Conservation (phyloP, 1,284 basidiomycete genomes). For the Sanguinoderma infundibulare region DNA sequence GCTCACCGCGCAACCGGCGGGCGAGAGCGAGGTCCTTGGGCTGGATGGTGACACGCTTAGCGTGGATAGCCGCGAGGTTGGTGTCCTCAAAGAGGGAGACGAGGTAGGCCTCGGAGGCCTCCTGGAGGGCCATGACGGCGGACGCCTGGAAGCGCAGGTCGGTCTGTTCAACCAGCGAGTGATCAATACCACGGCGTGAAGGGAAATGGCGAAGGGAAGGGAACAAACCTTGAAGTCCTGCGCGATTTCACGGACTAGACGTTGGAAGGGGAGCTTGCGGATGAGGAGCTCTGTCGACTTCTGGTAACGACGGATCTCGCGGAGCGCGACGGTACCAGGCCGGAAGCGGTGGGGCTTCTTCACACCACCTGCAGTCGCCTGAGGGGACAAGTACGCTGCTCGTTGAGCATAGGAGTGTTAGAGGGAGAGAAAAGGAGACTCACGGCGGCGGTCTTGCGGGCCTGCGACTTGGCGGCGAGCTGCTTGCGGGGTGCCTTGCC, state of each 20-base stretch:
- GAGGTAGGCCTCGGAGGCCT: conserved; percentile 80
- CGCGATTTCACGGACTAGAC: conserved; percentile 75
- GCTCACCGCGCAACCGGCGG: conserved; percentile 36
- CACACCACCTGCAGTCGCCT: conserved; percentile 69
- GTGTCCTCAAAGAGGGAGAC: conserved; percentile 80
- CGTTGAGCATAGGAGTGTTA: neutral
- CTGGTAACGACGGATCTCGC: conserved; percentile 87
- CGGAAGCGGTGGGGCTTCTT: conserved; percentile 79
- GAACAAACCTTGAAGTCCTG: conserved; percentile 73
- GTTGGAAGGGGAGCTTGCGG: conserved; percentile 81
- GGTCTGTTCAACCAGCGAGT: conserved; percentile 50
- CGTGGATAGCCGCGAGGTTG: conserved; percentile 77
- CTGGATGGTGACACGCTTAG: conserved; percentile 77
- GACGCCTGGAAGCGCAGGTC: conserved; percentile 79
- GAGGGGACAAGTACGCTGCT: neutral
- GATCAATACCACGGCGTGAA: conserved; percentile 9
- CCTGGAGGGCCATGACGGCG: conserved; percentile 77
- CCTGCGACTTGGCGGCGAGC: conserved; percentile 67
- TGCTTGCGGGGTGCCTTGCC: conserved; percentile 74
- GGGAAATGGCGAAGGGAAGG: conserved; percentile 16
- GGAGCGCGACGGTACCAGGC: conserved; percentile 77
- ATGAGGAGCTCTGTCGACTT: conserved; percentile 82
- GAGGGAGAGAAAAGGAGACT: conserved; percentile 1
- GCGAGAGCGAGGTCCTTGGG: conserved; percentile 67
- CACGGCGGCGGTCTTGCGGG: conserved; percentile 46